These are phyloP conservation scores for Diaporthe citriasiana DNA, from an alignment of 2,329 filamentous ascomycete species.

Conservation along the genomic window DNA sequence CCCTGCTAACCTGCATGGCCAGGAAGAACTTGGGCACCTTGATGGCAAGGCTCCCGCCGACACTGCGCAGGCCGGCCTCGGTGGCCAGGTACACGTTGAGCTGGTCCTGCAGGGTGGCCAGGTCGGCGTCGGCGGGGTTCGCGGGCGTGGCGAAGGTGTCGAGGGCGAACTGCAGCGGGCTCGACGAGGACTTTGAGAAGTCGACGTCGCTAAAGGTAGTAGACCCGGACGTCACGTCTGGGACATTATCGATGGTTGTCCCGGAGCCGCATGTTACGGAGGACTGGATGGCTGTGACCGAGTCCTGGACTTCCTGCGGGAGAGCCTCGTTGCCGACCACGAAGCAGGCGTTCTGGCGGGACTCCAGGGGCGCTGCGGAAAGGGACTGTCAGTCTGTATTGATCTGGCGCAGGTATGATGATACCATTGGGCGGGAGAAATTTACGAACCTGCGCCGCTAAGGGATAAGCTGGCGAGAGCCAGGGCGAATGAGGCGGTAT, in stretches of 20 bases:
- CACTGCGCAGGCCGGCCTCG: constrained; percentile 69
- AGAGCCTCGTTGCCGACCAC: constrained; percentile 64
- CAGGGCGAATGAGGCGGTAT: constrained; percentile 28
- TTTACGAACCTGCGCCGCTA: constrained; percentile 29
- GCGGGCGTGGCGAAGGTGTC: constrained; percentile 64
- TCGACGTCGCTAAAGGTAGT: constrained; percentile 68
- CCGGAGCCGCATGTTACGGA: constrained; percentile 63
- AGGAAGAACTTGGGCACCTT: constrained; percentile 76
- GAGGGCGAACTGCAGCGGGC: constrained; percentile 68
- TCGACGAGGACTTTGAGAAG: constrained; percentile 63
- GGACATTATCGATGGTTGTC: constrained; percentile 67
- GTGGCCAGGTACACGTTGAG: constrained; percentile 72
- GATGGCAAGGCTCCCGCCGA: constrained; percentile 66
- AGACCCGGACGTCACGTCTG: constrained; percentile 67
- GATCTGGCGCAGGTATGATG: too few relatives aligned
- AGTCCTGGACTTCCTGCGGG: constrained; percentile 63
- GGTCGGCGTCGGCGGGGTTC: constrained; percentile 63
- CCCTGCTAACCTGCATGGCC: constrained; percentile 70
- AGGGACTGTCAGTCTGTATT: not conserved
- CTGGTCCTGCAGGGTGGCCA: constrained; percentile 65
- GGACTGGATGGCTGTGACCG: constrained; percentile 57
- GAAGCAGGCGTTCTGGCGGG: constrained; percentile 64
- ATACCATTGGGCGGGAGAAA: not conserved
- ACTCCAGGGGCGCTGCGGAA: constrained; percentile 37
- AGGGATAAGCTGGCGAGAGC: constrained; percentile 31